These are phyloP conservation scores for Ophiocordyceps camponoti-saundersi DNA, from an alignment of 2,329 filamentous ascomycete species.

Conservation along the genomic window DNA sequence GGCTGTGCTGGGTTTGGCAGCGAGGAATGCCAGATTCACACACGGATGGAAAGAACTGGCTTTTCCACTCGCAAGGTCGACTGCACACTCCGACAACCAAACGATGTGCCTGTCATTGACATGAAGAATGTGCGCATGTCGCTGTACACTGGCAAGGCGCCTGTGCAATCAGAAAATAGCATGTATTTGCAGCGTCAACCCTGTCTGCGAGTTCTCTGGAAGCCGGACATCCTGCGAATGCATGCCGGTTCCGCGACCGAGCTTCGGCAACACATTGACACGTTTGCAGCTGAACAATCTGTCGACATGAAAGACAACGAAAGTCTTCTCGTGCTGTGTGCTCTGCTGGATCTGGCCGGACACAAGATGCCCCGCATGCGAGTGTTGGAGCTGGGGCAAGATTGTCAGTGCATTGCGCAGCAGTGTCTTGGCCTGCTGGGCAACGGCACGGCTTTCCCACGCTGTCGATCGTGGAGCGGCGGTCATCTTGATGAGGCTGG, in stretches of 20 bases:
- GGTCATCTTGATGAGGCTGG: background rate
- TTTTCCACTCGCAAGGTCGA: background rate
- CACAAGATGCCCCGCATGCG: background rate
- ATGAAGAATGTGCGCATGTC: background rate
- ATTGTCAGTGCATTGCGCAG: background rate
- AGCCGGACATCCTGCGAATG: background rate
- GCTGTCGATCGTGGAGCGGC: background rate
- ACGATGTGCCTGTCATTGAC: background rate
- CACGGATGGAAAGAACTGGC: background rate
- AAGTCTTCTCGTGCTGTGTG: background rate
- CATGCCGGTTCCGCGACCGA: background rate
- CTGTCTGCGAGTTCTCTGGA: background rate
- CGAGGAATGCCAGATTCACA: background rate
- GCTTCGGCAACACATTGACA: background rate
- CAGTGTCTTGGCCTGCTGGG: background rate
- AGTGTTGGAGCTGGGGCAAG: background rate
- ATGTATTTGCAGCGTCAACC: background rate
- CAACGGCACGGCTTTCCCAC: background rate
- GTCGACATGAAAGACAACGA: background rate
- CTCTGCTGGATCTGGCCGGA: background rate
- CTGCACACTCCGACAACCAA: background rate
- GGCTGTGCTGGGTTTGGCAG: background rate
- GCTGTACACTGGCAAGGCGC: background rate
- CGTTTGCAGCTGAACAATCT: background rate
- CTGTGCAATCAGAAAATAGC: background rate